These are phyloP conservation scores for Lithospermum erythrorhizon DNA, from an alignment of 257 asterid species.

Conservation along the genomic window DNA sequence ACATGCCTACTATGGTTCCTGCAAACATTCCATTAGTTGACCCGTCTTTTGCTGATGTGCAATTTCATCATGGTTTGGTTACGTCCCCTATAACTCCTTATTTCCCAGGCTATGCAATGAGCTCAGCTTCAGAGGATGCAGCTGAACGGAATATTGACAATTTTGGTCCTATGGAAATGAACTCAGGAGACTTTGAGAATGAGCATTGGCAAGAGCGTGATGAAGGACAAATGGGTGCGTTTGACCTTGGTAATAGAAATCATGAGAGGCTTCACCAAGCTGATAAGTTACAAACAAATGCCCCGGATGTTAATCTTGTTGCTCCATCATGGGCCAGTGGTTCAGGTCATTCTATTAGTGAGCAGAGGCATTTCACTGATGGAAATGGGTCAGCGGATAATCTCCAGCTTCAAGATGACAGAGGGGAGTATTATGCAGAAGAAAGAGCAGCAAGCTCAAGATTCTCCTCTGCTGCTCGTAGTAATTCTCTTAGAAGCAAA, in stretches of 20 bases:
- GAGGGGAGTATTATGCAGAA: slow-evolving; percentile 48
- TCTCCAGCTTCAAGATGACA: slow-evolving; percentile 38
- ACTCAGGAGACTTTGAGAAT: slow-evolving; percentile 40
- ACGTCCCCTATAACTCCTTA: slow-evolving; percentile 53
- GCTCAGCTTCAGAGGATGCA: slow-evolving; percentile 43
- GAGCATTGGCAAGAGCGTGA: slow-evolving; percentile 59
- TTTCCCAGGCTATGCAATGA: slow-evolving; percentile 46
- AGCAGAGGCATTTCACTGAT: slow-evolving; percentile 48
- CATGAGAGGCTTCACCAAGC: slow-evolving; percentile 32
- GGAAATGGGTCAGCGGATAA: slow-evolving; percentile 44
- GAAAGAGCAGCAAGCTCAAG: slow-evolving; percentile 37
- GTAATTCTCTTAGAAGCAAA: slow-evolving; percentile 37
- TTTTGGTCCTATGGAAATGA: slow-evolving; percentile 42
- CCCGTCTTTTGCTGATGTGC: slow-evolving; percentile 42
- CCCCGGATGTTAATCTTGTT: slow-evolving; percentile 44
- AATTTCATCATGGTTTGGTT: slow-evolving; percentile 55
- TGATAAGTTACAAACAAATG: slow-evolving; percentile 32
- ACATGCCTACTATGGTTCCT: slow-evolving; percentile 57
- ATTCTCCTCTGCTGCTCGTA: slow-evolving; percentile 31
- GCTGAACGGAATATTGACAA: slow-evolving; percentile 45
- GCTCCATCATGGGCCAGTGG: slow-evolving; percentile 49
- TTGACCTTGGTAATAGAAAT: slow-evolving; percentile 44
- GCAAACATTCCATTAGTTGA: slow-evolving; percentile 29
- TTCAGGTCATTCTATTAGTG: slow-evolving; percentile 30
- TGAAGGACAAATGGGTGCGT: slow-evolving; percentile 32